Conservation (phyloP, 345 rosid genomes). For the Toxicodendron radicans region DNA sequence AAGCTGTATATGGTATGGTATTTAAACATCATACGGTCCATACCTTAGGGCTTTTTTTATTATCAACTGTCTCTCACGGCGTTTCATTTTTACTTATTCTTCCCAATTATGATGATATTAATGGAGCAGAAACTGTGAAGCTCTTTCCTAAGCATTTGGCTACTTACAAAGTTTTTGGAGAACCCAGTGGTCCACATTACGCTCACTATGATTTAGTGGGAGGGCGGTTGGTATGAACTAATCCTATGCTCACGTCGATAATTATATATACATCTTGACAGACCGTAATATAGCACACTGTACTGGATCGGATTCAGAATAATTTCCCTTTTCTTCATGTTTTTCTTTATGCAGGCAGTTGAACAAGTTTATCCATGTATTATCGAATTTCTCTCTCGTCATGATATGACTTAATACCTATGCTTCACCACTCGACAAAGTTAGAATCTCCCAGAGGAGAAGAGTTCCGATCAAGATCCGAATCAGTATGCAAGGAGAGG, state of each 20-base stretch:
- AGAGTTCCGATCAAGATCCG: neutral
- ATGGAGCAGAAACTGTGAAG: conserved; percentile 74
- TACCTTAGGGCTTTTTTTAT: neutral
- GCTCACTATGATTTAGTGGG: conserved; percentile 85
- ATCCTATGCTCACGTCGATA: neutral
- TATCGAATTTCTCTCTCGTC: conserved; percentile 51
- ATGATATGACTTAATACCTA: conserved; percentile 39
- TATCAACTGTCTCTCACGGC: neutral
- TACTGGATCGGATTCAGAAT: neutral
- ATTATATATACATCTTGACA: neutral
- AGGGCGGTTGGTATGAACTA: conserved; percentile 55
- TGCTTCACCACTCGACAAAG: too few relatives aligned
- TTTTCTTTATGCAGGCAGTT: conserved; percentile 46
- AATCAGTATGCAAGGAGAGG: neutral
- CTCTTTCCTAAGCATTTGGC: conserved; percentile 56
- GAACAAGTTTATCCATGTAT: conserved; percentile 58
- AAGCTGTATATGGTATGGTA: conserved; percentile 73
- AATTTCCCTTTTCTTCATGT: neutral
- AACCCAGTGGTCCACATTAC: conserved; percentile 75
- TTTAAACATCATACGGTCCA: neutral
- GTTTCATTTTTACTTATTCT: neutral
- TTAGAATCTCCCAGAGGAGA: neutral
- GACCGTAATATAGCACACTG: neutral
- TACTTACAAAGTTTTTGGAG: conserved; percentile 65
- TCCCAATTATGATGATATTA: conserved; percentile 10